These are phyloP conservation scores for Pachysandra terminalis DNA, from an alignment of 164 flowering plant species.

Conservation along the genomic window DNA sequence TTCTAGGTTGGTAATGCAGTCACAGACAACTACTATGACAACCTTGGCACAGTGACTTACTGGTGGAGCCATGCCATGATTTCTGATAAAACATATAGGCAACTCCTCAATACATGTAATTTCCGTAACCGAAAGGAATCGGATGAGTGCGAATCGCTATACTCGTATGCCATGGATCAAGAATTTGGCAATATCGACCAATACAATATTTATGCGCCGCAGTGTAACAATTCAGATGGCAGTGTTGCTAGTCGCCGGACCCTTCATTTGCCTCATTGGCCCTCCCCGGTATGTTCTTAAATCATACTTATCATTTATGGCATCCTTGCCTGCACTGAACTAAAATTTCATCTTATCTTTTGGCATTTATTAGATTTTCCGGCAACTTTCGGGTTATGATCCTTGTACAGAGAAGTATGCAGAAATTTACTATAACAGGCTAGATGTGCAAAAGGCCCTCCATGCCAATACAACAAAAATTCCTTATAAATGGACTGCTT, in stretches of 20 bases:
- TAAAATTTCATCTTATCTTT: not conserved
- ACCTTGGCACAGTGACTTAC: conserved; percentile 76
- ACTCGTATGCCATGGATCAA: conserved; percentile 71
- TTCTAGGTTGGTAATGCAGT: conserved; percentile 83
- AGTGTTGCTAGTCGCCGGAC: conserved; percentile 27
- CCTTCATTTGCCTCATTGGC: conserved; percentile 57
- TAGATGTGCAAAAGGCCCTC: conserved; percentile 79
- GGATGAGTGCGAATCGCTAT: conserved; percentile 56
- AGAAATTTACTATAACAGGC: conserved; percentile 72
- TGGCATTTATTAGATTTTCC: conserved; percentile 25
- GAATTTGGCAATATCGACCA: conserved; percentile 88
- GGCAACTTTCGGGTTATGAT: conserved; percentile 66
- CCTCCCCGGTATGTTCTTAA: conserved; percentile 34
- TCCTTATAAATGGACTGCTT: not conserved
- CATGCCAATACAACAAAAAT: conserved; percentile 65
- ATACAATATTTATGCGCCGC: conserved; percentile 82
- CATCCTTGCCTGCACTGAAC: too few relatives aligned
- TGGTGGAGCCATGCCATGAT: conserved; percentile 98
- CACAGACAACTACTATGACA: conserved; percentile 82
- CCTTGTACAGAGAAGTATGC: conserved; percentile 86
- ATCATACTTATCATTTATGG: too few relatives aligned
- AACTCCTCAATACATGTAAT: conserved; percentile 59
- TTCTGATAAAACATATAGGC: conserved; percentile 64
- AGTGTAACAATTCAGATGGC: conserved; percentile 68
- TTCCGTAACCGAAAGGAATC: conserved; percentile 56